A percentile compares a stretch with the other conserved stretches of the same genome.
phyloP scores from a whole-genome alignment of 495 filamentous ascomycete genomes.

The Daldinia bambusicola region DNA sequence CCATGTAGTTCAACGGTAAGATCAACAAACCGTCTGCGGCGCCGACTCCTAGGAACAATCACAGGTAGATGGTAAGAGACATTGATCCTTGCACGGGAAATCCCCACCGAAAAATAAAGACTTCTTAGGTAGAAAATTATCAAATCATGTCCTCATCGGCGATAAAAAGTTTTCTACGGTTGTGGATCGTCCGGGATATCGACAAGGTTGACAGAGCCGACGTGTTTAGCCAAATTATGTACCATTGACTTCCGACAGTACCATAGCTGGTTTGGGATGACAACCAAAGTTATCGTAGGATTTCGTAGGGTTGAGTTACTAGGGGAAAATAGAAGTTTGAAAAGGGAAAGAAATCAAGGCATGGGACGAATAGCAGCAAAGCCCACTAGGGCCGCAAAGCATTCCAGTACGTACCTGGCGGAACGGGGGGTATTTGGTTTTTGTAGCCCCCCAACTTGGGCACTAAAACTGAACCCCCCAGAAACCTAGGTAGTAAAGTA shows the following conservation, averaged over 20 bases:
- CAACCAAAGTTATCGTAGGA: slow-evolving; percentile 39
- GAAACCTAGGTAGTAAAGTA: no score
- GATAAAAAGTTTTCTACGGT: slow-evolving; percentile 31
- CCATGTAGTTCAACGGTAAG: slow-evolving; percentile 6
- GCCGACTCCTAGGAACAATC: slow-evolving; percentile 4
- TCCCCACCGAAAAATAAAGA: slow-evolving; percentile 27
- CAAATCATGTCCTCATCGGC: slow-evolving; percentile 33
- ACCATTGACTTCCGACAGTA: slow-evolving; percentile 36
- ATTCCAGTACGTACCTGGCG: background rate
- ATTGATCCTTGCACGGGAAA: slow-evolving; percentile 24
- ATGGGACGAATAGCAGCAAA: slow-evolving; percentile 17
- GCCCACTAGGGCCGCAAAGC: background rate
- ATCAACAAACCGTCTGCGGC: slow-evolving; percentile 3
- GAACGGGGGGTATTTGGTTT: slow-evolving; percentile 1
- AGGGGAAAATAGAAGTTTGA: slow-evolving; percentile 23
- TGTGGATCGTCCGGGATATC: slow-evolving; percentile 31
- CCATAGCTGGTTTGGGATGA: slow-evolving; percentile 46
- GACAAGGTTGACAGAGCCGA: slow-evolving; percentile 24
- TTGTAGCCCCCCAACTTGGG: background rate
- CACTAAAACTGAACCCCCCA: background rate
- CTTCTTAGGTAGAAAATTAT: slow-evolving; percentile 5
- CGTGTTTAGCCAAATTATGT: slow-evolving; percentile 40
- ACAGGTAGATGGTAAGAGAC: background rate
- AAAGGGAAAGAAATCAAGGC: slow-evolving; percentile 35
- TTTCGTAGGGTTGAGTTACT: background rate